Evolutionary conservation across 345 rosid genomes (phyloP).

Genomic region (Aquilaria malaccensis): DNA sequence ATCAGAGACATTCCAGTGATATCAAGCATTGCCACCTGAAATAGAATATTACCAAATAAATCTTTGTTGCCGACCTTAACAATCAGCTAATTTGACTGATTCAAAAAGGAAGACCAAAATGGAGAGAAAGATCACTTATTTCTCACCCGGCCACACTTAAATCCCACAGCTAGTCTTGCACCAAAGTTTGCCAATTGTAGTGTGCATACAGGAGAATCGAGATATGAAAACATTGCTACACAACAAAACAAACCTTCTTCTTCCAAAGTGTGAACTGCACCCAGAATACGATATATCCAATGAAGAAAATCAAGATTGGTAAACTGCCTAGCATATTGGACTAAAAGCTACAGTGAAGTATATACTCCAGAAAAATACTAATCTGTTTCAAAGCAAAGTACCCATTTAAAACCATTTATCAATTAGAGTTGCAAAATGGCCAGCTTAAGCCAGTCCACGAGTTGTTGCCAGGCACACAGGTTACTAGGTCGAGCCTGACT

Average conservation of each 20-base stretch:
- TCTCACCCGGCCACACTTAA: slow-evolving; percentile 70
- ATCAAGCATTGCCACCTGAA: slow-evolving; percentile 87
- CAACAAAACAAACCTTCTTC: slow-evolving; percentile 63
- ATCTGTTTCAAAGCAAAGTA: too few relatives aligned
- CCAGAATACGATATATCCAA: slow-evolving; percentile 1
- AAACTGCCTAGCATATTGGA: too few relatives aligned
- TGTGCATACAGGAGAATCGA: slow-evolving; percentile 48
- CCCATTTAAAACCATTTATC: too few relatives aligned
- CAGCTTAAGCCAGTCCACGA: too few relatives aligned
- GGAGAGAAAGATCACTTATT: slow-evolving; percentile 12
- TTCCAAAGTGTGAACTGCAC: slow-evolving; percentile 53
- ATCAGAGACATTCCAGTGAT: slow-evolving; percentile 43
- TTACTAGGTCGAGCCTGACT: too few relatives aligned
- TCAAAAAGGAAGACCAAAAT: slow-evolving; percentile 1
- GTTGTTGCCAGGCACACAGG: too few relatives aligned
- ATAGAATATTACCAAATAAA: slow-evolving; percentile 18
- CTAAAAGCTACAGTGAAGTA: too few relatives aligned
- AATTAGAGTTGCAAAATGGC: too few relatives aligned
- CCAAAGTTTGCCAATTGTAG: slow-evolving; percentile 47
- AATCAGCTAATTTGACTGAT: slow-evolving; percentile 3
- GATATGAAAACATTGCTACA: slow-evolving; percentile 52
- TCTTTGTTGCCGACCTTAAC: slow-evolving; percentile 4
- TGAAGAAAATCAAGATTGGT: too few relatives aligned
- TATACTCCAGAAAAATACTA: too few relatives aligned
- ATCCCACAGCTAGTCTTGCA: slow-evolving; percentile 67